A percentile compares a stretch with the other conserved stretches of the same genome.
Evolutionary conservation across 2,329 filamentous ascomycete genomes (phyloP).

Genomic region (Chaetomium globosum): DNA sequence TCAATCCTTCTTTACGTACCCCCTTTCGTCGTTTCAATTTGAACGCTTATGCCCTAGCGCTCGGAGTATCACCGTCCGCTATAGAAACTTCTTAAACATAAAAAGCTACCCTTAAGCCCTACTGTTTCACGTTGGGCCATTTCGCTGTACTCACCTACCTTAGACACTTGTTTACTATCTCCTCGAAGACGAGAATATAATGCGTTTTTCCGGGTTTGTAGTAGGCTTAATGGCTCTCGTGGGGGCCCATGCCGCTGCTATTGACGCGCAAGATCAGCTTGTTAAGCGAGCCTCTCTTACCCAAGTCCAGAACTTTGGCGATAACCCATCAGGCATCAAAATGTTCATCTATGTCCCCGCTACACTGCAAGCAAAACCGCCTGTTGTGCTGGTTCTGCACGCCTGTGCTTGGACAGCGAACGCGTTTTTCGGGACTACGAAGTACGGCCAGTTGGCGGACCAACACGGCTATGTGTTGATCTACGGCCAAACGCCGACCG

Average conservation of each 20-base stretch:
- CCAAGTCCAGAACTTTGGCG: constrained; percentile 7
- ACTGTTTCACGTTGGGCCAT: neutral
- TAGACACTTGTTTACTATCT: neutral
- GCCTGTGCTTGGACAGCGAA: neutral
- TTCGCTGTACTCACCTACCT: neutral
- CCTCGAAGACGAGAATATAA: neutral
- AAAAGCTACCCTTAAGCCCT: neutral
- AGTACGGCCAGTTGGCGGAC: neutral
- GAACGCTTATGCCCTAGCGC: neutral
- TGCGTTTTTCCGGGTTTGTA: neutral
- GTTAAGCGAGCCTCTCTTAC: constrained; percentile 6
- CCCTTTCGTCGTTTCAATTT: too few species aligned
- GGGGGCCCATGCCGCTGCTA: neutral
- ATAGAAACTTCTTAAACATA: neutral
- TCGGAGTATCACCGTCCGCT: neutral
- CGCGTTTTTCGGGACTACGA: neutral
- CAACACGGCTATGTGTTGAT: constrained; percentile 6
- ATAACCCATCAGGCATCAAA: neutral
- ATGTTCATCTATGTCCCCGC: constrained; percentile 6
- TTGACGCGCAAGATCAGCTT: neutral
- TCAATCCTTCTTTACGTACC: neutral
- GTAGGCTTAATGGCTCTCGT: neutral
- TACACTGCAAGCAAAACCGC: neutral
- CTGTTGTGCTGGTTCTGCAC: neutral
- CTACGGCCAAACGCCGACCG: neutral